Evolutionary conservation across 257 asterid species (phyloP).

Genomic region (Petunia secreta): DNA sequence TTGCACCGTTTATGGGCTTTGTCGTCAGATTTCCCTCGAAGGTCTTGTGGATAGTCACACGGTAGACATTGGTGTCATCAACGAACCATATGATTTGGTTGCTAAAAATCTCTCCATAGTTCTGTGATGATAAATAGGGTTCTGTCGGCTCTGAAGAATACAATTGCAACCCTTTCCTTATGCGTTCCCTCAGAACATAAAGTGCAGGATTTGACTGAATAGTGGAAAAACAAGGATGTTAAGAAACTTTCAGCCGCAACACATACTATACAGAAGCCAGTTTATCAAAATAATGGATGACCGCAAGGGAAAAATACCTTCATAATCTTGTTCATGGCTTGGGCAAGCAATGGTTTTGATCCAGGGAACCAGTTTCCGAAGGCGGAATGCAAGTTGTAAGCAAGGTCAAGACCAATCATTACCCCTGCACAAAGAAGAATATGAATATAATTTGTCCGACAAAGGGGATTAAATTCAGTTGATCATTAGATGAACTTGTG

Average conservation of each 20-base stretch:
- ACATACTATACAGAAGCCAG: not conserved
- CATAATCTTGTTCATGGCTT: constrained; percentile 99
- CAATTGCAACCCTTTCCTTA: constrained; percentile 92
- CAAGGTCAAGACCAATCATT: constrained; percentile 97
- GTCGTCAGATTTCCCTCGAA: constrained; percentile 97
- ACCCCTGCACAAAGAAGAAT: constrained; percentile 61
- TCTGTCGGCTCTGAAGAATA: constrained; percentile 99
- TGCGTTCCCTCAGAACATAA: constrained; percentile 92
- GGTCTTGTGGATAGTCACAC: constrained; percentile 98
- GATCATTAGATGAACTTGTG: not conserved
- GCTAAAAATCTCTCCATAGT: constrained; percentile 98
- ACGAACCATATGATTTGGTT: constrained; percentile 99
- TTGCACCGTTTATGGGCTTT: constrained; percentile 98
- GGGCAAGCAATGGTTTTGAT: constrained; percentile 95
- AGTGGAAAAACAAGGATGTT: not conserved
- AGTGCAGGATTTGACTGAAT: constrained; percentile 97
- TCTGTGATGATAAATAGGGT: constrained; percentile 97
- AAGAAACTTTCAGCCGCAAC: not conserved
- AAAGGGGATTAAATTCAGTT: not conserved
- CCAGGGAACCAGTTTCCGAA: constrained; percentile 99
- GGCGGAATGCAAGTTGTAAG: constrained; percentile 96
- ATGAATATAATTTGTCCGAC: not conserved
- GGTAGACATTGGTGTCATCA: constrained; percentile 96
- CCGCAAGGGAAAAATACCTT: constrained; percentile 52
- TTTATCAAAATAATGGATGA: constrained; percentile 10